Conservation (phyloP, 2,329 filamentous ascomycete genomes). For the Paraphaeosphaeria minitans region DNA sequence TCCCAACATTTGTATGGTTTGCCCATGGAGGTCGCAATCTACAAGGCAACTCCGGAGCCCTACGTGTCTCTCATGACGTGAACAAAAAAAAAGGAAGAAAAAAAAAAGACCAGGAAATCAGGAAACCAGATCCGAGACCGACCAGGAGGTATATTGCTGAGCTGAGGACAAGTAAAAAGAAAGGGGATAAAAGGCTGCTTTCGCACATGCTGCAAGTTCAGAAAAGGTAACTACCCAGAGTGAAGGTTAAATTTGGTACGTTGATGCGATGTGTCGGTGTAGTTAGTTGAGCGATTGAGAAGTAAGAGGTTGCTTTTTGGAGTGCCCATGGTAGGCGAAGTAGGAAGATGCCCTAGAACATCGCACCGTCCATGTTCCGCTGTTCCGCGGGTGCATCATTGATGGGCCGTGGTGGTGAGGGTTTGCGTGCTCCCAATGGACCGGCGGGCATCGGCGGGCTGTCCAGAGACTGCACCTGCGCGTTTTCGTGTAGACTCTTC, state of each 20-base stretch:
- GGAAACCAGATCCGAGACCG: slow-evolving; percentile 15
- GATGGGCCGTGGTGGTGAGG: slow-evolving; percentile 38
- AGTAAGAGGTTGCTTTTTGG: slow-evolving; percentile 14
- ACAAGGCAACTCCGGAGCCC: slow-evolving; percentile 9
- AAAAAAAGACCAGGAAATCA: slow-evolving; percentile 18
- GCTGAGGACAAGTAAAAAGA: slow-evolving; percentile 18
- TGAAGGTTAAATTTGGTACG: slow-evolving; percentile 17
- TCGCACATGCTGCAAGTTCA: slow-evolving; percentile 12
- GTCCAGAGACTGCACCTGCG: slow-evolving; percentile 19
- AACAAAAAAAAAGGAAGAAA: slow-evolving; percentile 1
- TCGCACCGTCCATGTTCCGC: slow-evolving; percentile 41
- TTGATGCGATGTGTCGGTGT: not conserved
- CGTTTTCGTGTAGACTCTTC: slow-evolving; percentile 52
- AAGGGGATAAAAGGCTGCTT: slow-evolving; percentile 26
- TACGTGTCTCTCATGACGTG: slow-evolving; percentile 24
- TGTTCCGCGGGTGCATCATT: slow-evolving; percentile 27
- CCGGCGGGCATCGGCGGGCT: slow-evolving; percentile 37
- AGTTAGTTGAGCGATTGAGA: slow-evolving; percentile 17
- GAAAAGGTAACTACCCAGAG: slow-evolving; percentile 13
- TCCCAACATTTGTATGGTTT: slow-evolving; percentile 6
- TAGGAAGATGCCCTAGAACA: slow-evolving; percentile 33
- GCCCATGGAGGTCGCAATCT: slow-evolving; percentile 28
- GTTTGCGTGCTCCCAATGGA: slow-evolving; percentile 32
- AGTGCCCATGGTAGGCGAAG: slow-evolving; percentile 5
- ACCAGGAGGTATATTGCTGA: slow-evolving; percentile 43